Conservation (phyloP, 345 rosid genomes). For the Melaleuca quinquenervia region DNA sequence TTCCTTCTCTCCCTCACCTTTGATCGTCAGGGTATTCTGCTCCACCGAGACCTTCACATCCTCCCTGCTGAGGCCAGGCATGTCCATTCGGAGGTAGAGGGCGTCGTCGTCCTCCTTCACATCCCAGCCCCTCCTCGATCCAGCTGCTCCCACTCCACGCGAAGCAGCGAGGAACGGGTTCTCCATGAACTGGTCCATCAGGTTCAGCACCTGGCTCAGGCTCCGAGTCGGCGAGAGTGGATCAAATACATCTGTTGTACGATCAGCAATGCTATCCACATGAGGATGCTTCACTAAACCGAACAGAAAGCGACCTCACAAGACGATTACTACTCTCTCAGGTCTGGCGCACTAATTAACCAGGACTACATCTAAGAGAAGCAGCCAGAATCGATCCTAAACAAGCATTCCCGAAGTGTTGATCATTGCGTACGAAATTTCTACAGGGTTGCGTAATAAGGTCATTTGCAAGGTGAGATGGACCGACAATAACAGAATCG, state of each 20-base stretch:
- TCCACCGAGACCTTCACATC: conserved; percentile 32
- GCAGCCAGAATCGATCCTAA: not conserved
- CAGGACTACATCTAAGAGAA: not conserved
- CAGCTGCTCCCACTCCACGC: conserved; percentile 25
- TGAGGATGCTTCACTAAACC: not conserved
- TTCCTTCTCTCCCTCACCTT: conserved; percentile 46
- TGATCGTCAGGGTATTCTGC: conserved; percentile 45
- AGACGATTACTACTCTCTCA: not conserved
- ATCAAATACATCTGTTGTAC: conserved; percentile 27
- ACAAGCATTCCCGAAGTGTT: not conserved
- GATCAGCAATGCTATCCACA: not conserved
- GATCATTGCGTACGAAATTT: not conserved
- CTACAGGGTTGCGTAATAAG: not conserved
- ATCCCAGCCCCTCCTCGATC: conserved; percentile 34
- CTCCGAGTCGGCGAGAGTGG: conserved; percentile 61
- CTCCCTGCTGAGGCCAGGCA: conserved; percentile 36
- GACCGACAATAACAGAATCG: not conserved
- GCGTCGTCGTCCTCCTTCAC: conserved; percentile 28
- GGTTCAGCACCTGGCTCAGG: conserved; percentile 50
- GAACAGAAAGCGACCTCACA: not conserved
- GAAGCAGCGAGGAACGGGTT: conserved; percentile 20
- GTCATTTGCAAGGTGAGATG: not conserved
- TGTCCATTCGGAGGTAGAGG: conserved; percentile 19
- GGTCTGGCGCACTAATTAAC: not conserved
- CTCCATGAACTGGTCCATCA: conserved; percentile 50